Conservation (phyloP, 192 early-diverging fungal genomes). For the Mortierella claussenii region DNA sequence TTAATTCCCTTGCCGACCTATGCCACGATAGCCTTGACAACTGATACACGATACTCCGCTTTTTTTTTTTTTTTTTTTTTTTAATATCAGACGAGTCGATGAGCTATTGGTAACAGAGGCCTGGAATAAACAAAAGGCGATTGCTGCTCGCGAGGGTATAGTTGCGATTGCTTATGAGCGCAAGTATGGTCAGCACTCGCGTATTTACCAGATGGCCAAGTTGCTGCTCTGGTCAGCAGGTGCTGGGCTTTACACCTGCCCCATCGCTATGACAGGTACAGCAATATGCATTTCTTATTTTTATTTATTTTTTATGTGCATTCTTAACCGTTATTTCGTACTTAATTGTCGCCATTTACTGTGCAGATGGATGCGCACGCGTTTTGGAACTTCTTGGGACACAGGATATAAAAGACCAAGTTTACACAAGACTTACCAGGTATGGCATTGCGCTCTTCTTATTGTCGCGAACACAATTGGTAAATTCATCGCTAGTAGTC, state of each 20-base stretch:
- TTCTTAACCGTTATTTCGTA: no score
- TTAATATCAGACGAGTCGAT: slow-evolving; percentile 62
- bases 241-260: slow-evolving; percentile 69
- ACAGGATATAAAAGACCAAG: slow-evolving; percentile 61
- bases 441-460: slow-evolving; percentile 3
- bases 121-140: slow-evolving; percentile 70
- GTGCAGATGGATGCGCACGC: slow-evolving; percentile 75
- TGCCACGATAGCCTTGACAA: no score
- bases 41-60: not conserved
- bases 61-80: not conserved
- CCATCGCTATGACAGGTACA: slow-evolving; percentile 78
- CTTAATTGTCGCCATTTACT: no score
- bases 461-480: not conserved
- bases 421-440: slow-evolving; percentile 58
- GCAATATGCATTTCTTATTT: slow-evolving; percentile 15
- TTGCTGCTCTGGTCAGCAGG: slow-evolving; percentile 65
- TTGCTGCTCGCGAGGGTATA: slow-evolving; percentile 72
- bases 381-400: slow-evolving; percentile 68
- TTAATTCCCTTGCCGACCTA: no score
- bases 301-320: not conserved
- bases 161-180: slow-evolving; percentile 74
- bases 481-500: not conserved
- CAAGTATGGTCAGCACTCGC: slow-evolving; percentile 58
- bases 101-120: slow-evolving; percentile 66
- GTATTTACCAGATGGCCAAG: slow-evolving; percentile 76